Percentiles rank a stretch among this genome's conserved stretches.
phyloP scores from a whole-genome alignment of 306 rosid genomes.

The Corylus heterophylla region DNA sequence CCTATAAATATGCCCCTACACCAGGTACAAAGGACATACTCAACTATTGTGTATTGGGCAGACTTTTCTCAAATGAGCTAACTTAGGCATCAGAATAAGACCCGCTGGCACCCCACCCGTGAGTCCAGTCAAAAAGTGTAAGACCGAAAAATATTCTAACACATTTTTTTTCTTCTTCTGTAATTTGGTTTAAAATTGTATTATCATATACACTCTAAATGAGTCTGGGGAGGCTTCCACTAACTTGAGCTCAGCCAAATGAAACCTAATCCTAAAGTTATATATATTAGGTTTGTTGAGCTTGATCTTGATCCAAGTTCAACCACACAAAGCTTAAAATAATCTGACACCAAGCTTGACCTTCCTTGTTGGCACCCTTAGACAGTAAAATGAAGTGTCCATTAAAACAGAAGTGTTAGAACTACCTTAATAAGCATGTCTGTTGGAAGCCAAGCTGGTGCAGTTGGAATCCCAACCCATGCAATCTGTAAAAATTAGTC shows the following conservation, averaged over 20 bases:
- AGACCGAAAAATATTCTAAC: no score
- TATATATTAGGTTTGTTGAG: not conserved
- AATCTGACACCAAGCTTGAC: not conserved
- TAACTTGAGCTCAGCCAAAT: not conserved
- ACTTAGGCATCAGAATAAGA: no score
- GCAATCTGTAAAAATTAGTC: conserved; percentile 49
- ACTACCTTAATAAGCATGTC: conserved; percentile 90
- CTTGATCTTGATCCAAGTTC: not conserved
- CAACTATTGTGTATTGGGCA: no score
- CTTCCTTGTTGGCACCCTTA: not conserved
- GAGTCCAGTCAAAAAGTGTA: no score
- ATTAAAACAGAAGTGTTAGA: not conserved
- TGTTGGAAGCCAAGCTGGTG: conserved; percentile 99
- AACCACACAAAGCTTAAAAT: not conserved
- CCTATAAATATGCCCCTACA: no score
- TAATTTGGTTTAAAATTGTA: no score
- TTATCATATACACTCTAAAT: not conserved
- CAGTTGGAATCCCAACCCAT: conserved; percentile 96
- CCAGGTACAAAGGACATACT: no score
- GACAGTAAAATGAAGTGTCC: not conserved
- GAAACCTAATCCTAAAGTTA: not conserved
- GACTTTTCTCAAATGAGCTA: no score
- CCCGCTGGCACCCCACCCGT: no score
- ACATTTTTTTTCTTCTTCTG: no score
- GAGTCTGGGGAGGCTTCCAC: not conserved